These are phyloP conservation scores for Hypomyces perniciosus DNA, from an alignment of 2,329 filamentous ascomycete species.

Conservation along the genomic window DNA sequence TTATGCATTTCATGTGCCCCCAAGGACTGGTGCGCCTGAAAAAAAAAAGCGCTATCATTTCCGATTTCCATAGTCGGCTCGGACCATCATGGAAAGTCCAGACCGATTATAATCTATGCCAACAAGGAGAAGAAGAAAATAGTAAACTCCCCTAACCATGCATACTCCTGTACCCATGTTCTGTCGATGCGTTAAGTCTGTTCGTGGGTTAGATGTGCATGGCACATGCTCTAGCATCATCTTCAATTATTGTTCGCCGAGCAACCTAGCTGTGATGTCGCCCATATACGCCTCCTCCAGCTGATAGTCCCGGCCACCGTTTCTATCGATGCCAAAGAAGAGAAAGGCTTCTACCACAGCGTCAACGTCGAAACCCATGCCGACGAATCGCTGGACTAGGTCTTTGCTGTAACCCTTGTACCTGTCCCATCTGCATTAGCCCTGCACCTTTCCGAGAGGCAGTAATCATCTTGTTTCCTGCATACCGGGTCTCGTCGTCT, in stretches of 20 bases:
- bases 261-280: slow-evolving; percentile 77
- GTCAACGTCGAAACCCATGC: slow-evolving; percentile 87
- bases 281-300: slow-evolving; percentile 88
- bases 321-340: slow-evolving; percentile 73
- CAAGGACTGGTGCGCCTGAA: not conserved
- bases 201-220: too few relatives aligned
- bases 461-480: not conserved
- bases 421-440: slow-evolving; percentile 36
- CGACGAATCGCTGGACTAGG: slow-evolving; percentile 75
- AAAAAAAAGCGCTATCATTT: not conserved
- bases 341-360: slow-evolving; percentile 81
- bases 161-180: not conserved
- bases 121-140: not conserved
- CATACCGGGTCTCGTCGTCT: slow-evolving; percentile 25
- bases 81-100: not conserved
- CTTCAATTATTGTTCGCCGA: slow-evolving; percentile 60
- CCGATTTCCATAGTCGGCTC: not conserved
- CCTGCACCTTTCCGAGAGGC: not conserved
- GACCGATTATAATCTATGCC: not conserved
- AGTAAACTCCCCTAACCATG: slow-evolving; percentile 1
- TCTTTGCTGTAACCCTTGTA: slow-evolving; percentile 85
- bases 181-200: too few relatives aligned
- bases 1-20: not conserved
- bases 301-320: slow-evolving; percentile 72
- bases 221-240: too few relatives aligned